Evolutionary conservation across 768 basidiomycete genomes (phyloP), one percentile per base, ranked within the genome.

Genomic region (Lactarius sanguifluus): DNA sequence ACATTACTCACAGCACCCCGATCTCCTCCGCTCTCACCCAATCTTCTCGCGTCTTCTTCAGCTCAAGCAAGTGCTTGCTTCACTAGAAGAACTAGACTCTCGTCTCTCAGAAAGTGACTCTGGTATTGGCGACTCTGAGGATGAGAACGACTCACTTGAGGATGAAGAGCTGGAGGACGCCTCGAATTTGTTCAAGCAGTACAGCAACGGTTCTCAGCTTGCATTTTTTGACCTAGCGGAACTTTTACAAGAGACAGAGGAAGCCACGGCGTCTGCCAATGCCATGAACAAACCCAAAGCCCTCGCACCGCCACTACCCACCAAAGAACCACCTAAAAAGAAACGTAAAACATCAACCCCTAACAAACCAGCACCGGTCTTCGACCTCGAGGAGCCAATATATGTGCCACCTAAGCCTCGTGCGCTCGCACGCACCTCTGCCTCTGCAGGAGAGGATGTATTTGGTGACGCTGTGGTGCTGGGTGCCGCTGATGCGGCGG

Each of bases 61-160:
- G 16, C 84, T 98, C 56, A 96, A 96, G 76, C 87, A 93, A 74
- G 86, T 88, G 1, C 81, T 98, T 20, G 76, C 83, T 32, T 91
- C 86, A 15, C 82, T 98, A 59, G 95, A 97, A 77, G 89, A 88
- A 57, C 83, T 96, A n/a, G 90, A 91, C 75, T 88, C 96, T 66
- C 81, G 81, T 50, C 82, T 84, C 20, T 76, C 77, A 9, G 81
- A 79, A 43, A 64, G 54, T 16, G 64, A 70, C 18, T 38, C 62
- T n/a, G 77, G 77, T 54, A 81, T 81, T 3, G 82, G 83, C 3
- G 79, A 81, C 18, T 80, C 81, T 20, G 81, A 82, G 5, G 80
- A 81, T 2, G 81, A 76, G 72, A 68, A 75, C 77, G 74, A 76
- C 54, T 82, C 81, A 56, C 77, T 77, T n/a, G 78, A 81, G 23